Evolutionary conservation across 1,139 yeast genomes (phyloP), one percentile per base, ranked within the genome.

Genomic region (Diutina pseudorugosa): DNA sequence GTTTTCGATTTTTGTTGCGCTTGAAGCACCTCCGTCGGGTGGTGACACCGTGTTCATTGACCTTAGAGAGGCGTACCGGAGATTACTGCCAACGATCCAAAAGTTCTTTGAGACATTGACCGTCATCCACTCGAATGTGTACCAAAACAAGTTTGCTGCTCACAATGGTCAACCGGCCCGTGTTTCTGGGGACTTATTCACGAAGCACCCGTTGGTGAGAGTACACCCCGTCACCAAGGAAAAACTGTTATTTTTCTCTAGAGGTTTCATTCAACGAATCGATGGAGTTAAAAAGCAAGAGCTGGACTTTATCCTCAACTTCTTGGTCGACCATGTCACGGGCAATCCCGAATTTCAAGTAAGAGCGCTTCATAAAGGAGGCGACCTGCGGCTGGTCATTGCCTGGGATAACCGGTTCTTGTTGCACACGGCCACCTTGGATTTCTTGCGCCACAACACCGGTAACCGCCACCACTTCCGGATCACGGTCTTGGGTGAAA

Each of bases 41-140:
- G 50, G 50, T 12, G 50, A 47, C 42, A 47, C 50, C 11, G 50
- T 47, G 18, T 48, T 48, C n/a, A 40, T 36, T 16, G 42, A 48
- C 16, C 19, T 36, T 18, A 36, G 42, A 23, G 51, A 48, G 41
- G 51, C 51, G 3, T 48, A 48, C 43, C 30, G 42, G 19, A 21
- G 51, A 18, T 40, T 48, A 20, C 21, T 16, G 51, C 43, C 42
- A 5, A 23, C 43, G 41, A 11, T 33, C 41, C 42, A 48, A 27
- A 8, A 48, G 21, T 48, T 48, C 16, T 33, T 48, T 14, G 51
- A 21, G 18, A 48, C 42, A 9, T 40, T 48, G 16, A 36, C 42
- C 12, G 43, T 36, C 20, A 40, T 36, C 8, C 51, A 48, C 41
- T 40, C 51, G 4, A 36, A 36, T 19, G 44, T 40, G 16, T 36